A percentile compares a stretch with the other conserved stretches of the same genome.
These are phyloP conservation scores for Corchorus capsularis DNA, from an alignment of 345 rosid genomes.

Conservation along the genomic window DNA sequence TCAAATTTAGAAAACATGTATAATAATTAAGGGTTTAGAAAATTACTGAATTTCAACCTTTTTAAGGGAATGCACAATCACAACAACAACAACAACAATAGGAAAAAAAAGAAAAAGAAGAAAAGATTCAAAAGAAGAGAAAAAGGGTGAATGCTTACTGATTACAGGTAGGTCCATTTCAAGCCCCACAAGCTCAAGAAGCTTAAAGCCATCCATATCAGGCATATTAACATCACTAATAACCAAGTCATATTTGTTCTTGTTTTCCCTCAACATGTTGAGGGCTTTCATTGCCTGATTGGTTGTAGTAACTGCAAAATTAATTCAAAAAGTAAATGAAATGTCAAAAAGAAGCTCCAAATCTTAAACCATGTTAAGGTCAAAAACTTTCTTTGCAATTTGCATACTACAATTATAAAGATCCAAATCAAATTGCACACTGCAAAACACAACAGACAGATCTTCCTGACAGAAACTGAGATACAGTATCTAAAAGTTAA, in stretches of 20 bases:
- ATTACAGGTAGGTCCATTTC: slow-evolving; percentile 90
- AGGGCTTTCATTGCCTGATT: slow-evolving; percentile 59
- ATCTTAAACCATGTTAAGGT: background rate
- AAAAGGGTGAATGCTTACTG: slow-evolving; percentile 45
- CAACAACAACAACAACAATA: background rate
- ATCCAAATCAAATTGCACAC: slow-evolving; percentile 12
- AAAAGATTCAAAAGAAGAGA: background rate
- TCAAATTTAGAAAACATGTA: background rate
- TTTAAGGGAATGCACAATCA: background rate
- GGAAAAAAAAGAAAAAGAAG: background rate
- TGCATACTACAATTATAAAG: slow-evolving; percentile 7
- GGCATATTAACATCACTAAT: slow-evolving; percentile 86
- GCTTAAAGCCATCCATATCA: slow-evolving; percentile 82
- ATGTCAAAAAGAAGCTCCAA: slow-evolving; percentile 12
- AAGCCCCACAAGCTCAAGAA: slow-evolving; percentile 79
- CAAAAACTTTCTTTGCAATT: background rate
- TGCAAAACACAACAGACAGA: slow-evolving; percentile 9
- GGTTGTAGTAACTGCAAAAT: slow-evolving; percentile 56
- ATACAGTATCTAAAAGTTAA: slow-evolving; percentile 18
- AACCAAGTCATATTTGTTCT: slow-evolving; percentile 56
- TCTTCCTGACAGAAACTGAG: slow-evolving; percentile 20
- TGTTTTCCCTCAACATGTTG: slow-evolving; percentile 59
- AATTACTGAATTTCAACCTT: background rate
- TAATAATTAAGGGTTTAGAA: background rate
- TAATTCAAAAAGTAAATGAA: slow-evolving; percentile 1